Conservation (phyloP, 169 alveolate species). For the Cryptosporidium sp. region DNA sequence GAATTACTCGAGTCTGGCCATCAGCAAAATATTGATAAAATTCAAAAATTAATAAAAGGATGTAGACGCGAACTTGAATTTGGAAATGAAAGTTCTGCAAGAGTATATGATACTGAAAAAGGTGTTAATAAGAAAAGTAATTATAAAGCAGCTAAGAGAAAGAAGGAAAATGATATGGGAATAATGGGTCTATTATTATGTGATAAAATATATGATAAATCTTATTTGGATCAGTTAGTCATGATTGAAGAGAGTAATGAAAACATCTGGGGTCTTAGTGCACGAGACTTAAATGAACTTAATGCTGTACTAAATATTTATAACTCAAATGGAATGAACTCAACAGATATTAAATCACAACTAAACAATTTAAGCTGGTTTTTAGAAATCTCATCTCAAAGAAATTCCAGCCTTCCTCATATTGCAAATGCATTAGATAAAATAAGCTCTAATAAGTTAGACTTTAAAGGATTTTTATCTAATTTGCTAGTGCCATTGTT, state of each 20-base stretch:
- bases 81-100: background rate
- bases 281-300: conserved; percentile 60
- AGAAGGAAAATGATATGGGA: conserved; percentile 37
- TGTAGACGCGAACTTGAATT: conserved; percentile 18
- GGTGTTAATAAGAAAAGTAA: background rate
- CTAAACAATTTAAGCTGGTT: conserved; percentile 45
- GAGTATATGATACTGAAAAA: background rate
- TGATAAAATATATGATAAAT: conserved; percentile 33
- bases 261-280: conserved; percentile 67
- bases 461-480: conserved; percentile 31
- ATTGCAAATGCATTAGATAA: conserved; percentile 29
- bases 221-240: conserved; percentile 25
- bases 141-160: conserved; percentile 3
- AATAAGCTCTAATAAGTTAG: conserved; percentile 4
- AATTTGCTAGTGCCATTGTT: conserved; percentile 42
- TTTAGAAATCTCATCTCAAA: conserved; percentile 45
- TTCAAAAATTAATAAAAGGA: conserved; percentile 27
- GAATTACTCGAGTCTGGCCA: conserved; percentile 45
- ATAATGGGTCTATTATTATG: conserved; percentile 43
- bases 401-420: conserved; percentile 45
- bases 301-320: conserved; percentile 12
- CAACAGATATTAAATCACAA: conserved; percentile 24
- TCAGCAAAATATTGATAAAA: conserved; percentile 62
- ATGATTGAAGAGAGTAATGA: conserved; percentile 69
- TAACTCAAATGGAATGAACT: conserved; percentile 5